A percentile compares a stretch with the other conserved stretches of the same genome.
Conservation (phyloP, 495 filamentous ascomycete species). For the Trichodelitschia bisporula region DNA sequence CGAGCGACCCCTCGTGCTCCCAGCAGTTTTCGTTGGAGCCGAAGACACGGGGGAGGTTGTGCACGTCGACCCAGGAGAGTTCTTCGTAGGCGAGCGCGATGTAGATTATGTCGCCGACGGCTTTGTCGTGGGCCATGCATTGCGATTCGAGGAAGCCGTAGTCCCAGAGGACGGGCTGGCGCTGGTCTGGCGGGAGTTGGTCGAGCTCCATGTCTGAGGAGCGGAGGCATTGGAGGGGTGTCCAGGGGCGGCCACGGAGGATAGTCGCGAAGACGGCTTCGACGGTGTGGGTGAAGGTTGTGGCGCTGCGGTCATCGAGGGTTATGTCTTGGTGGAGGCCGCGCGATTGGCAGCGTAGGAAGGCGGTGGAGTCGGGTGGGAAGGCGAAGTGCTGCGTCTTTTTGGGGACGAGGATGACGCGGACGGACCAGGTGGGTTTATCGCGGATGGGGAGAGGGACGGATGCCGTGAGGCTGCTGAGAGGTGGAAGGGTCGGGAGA, state of each 20-base stretch:
- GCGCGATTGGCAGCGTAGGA: constrained; percentile 9
- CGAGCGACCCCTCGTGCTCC: constrained; percentile 9
- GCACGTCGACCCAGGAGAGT: constrained; percentile 10
- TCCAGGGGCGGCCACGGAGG: constrained; percentile 11
- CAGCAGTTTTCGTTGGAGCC: constrained; percentile 11
- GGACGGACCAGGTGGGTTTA: constrained; percentile 7
- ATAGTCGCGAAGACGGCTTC: constrained; percentile 9
- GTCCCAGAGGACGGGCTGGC: constrained; percentile 10
- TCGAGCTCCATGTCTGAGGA: constrained; percentile 6
- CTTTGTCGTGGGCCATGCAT: constrained; percentile 13
- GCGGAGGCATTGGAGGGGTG: constrained; percentile 9
- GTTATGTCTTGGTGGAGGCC: constrained; percentile 10
- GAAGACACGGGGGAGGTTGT: constrained; percentile 6
- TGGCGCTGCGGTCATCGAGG: constrained; percentile 8
- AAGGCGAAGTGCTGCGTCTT: constrained; percentile 9
- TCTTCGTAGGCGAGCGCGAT: constrained; percentile 10
- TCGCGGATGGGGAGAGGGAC: constrained; percentile 5
- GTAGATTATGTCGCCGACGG: constrained; percentile 12
- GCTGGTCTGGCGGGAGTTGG: constrained; percentile 8
- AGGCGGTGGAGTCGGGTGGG: constrained; percentile 9
- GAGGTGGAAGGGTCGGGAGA: not conserved
- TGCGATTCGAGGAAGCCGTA: constrained; percentile 12
- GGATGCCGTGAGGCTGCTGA: constrained; percentile 1
- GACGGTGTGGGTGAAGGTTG: constrained; percentile 8
- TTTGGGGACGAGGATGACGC: constrained; percentile 10